Evolutionary conservation across 2,329 filamentous ascomycete genomes (phyloP).

Genomic region (Chrysoporthe cubensis): DNA sequence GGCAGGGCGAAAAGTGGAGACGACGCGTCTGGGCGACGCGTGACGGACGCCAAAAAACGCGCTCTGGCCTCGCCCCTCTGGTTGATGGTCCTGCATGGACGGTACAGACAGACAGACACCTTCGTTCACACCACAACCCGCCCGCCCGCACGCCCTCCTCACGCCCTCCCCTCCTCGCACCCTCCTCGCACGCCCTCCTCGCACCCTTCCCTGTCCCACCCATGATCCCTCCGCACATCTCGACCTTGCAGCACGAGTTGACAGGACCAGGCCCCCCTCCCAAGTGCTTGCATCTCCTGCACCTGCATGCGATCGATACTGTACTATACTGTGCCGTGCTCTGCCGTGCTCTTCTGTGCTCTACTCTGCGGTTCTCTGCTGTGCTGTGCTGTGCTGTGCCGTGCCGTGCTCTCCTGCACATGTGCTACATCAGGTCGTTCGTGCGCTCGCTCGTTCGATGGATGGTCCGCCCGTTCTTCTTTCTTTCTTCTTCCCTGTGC

Average conservation of each 20-base stretch:
- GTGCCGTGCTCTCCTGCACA: not conserved
- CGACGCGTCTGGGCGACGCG: slow-evolving; percentile 26
- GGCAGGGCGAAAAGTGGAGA: not conserved
- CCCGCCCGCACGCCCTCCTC: not conserved
- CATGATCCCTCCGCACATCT: not conserved
- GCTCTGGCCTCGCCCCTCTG: slow-evolving; percentile 4
- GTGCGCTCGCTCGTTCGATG: slow-evolving; percentile 1
- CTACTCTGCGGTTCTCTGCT: not conserved
- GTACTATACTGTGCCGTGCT: not conserved
- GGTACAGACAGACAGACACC: too few relatives aligned
- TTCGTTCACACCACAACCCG: too few relatives aligned
- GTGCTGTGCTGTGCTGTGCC: not conserved
- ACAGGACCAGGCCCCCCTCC: too few relatives aligned
- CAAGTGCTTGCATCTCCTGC: too few relatives aligned
- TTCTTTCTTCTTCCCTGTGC: not conserved
- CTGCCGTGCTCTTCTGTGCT: not conserved
- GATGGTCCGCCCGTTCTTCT: not conserved
- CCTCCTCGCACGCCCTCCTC: not conserved
- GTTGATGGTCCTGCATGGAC: not conserved
- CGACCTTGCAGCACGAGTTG: slow-evolving; percentile 10
- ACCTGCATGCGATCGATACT: not conserved
- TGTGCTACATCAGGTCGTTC: not conserved
- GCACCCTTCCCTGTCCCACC: not conserved
- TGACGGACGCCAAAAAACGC: slow-evolving; percentile 32
- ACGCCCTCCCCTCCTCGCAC: too few relatives aligned